Base-by-base conservation (phyloP, 305 asterid genomes). In the Fraxinus latifolia region DNA sequence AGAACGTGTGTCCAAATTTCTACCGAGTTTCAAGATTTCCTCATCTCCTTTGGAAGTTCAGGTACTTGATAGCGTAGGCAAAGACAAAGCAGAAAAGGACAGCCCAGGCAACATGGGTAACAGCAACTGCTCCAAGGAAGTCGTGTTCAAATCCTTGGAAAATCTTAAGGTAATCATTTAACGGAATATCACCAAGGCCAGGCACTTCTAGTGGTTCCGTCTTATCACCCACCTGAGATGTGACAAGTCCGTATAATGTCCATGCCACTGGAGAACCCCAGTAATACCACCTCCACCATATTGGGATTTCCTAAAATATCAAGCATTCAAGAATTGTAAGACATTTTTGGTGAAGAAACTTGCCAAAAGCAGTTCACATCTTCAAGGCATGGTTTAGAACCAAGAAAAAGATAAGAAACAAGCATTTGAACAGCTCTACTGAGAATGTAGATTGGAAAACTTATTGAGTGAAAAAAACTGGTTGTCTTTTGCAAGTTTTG, bases 251-350 rank as follows among this genome's bases (percentile, higher is more conserved):
- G 70, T 96, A 93, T 80, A 96, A 83, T 2, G 98, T 96, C 99
- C 98, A 94, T 5, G 98, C 90, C 67, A 94, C 94, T 0, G 99
- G 99, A 37, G 97, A 96, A 9, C 88, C 94, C 98, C 98, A 96
- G 83, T 96, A 96, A 79, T 94, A 96, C 99, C 99, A 96, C 80
- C 98, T 89, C 98, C 99, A 96, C 99, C 99, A 96, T 84, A 93
- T 86, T 0, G 99, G 99, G 79, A 96, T 94, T 88, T 90, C 90
- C 99, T 95, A 93, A 60, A 82, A 9, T 80, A 82, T 25, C 76
- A 83, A 67, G 11, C 19, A 37, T 39, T 34, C 17, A 3, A 6
- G 68, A 44, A 29, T 31, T 31, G n/a, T 68, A 27, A 68, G 74
- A 29, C 39, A 1, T 62, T 25, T 25, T 21, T 0, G 29, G 68